Percentiles rank a stretch among this genome's conserved stretches.
These are phyloP conservation scores for Fusarium torulosum DNA, from an alignment of 2,329 filamentous ascomycete species.

Conservation along the genomic window DNA sequence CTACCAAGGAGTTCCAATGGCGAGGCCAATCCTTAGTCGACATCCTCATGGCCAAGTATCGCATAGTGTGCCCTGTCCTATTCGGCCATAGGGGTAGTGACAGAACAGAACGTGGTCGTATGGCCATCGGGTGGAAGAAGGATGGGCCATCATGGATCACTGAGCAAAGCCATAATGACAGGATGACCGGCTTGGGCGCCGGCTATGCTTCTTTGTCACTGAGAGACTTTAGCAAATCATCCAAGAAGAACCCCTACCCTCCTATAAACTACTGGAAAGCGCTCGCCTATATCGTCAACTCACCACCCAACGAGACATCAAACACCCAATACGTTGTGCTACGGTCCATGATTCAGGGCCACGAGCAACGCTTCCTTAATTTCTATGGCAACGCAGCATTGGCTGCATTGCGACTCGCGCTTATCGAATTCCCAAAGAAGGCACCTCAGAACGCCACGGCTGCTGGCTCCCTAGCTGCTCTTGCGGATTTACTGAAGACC, in stretches of 20 bases:
- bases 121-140: conserved; percentile 79
- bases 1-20: conserved; percentile 74
- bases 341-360: conserved; percentile 77
- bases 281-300: conserved; percentile 81
- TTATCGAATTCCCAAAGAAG: conserved; percentile 78
- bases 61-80: conserved; percentile 82
- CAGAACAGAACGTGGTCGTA: conserved; percentile 74
- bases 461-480: conserved; percentile 64
- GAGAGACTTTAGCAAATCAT: conserved; percentile 80
- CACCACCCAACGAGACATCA: conserved; percentile 74
- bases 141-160: conserved; percentile 70
- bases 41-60: conserved; percentile 87
- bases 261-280: conserved; percentile 86
- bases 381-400: conserved; percentile 84
- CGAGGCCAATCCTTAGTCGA: conserved; percentile 78
- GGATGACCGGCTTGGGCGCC: conserved; percentile 85
- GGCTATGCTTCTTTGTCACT: conserved; percentile 87
- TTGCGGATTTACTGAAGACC: conserved; percentile 65
- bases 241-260: conserved; percentile 79
- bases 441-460: conserved; percentile 62
- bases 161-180: conserved; percentile 81
- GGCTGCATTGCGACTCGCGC: conserved; percentile 76
- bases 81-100: conserved; percentile 86
- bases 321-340: conserved; percentile 80
- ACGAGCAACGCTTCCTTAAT: conserved; percentile 79